Percentiles rank a stretch among this genome's conserved stretches.
phyloP scores from a whole-genome alignment of 345 rosid genomes.

The Anacardium occidentale region DNA sequence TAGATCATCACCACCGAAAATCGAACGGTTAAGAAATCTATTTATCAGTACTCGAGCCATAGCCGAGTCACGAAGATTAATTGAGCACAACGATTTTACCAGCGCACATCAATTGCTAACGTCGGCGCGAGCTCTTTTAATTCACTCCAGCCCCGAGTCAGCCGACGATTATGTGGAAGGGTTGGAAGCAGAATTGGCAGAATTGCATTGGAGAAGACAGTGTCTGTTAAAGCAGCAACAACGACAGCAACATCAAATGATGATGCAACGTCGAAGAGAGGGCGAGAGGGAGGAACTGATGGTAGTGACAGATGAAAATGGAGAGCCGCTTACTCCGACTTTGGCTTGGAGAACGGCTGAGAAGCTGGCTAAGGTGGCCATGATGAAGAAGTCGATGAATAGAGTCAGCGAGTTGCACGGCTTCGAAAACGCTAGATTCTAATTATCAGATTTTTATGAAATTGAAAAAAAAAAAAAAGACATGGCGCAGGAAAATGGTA shows the following conservation, averaged over 20 bases:
- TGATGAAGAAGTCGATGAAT: conserved; percentile 73
- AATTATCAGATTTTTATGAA: conserved; percentile 9
- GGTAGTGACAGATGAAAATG: conserved; percentile 60
- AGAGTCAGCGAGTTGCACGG: conserved; percentile 90
- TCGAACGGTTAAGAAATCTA: conserved; percentile 54
- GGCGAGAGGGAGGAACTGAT: conserved; percentile 32
- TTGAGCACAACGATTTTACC: conserved; percentile 52
- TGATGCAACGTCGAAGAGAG: conserved; percentile 35
- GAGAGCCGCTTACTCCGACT: conserved; percentile 78
- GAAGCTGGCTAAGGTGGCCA: conserved; percentile 81
- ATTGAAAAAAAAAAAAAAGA: neutral
- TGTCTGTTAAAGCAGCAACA: conserved; percentile 33
- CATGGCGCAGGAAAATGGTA: neutral
- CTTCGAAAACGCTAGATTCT: conserved; percentile 93
- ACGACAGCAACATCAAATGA: conserved; percentile 5
- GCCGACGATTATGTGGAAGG: conserved; percentile 40
- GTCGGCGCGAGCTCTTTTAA: conserved; percentile 67
- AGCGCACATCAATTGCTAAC: conserved; percentile 67
- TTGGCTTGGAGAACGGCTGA: conserved; percentile 96
- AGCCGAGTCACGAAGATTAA: conserved; percentile 71
- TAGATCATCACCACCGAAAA: conserved; percentile 44
- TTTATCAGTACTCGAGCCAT: conserved; percentile 67
- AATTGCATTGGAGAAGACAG: conserved; percentile 56
- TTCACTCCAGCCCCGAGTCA: conserved; percentile 36
- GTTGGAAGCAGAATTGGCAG: conserved; percentile 68